Percentiles rank a stretch among this genome's conserved stretches.
Conservation (phyloP, 192 early-diverging fungal genomes). For the Coemansia sp. region DNA sequence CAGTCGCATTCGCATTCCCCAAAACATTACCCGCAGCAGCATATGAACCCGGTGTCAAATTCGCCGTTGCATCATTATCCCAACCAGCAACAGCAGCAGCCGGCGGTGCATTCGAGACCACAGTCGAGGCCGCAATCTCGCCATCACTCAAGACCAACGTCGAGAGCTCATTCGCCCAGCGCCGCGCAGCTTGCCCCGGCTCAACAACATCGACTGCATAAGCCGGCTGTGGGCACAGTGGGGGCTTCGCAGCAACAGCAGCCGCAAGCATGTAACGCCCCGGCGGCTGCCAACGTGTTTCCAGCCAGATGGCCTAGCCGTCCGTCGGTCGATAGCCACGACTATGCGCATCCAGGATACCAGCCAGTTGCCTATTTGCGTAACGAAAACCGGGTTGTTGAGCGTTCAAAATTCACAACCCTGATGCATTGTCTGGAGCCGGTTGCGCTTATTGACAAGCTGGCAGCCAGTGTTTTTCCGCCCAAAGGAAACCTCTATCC, state of each 20-base stretch:
- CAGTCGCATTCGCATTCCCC: slow-evolving; percentile 13
- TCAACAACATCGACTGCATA: slow-evolving; percentile 11
- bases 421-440: slow-evolving; percentile 44
- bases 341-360: background rate
- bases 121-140: slow-evolving; percentile 3
- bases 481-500: slow-evolving; percentile 39
- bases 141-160: background rate
- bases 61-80: background rate
- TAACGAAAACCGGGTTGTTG: slow-evolving; percentile 18
- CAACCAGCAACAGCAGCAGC: background rate
- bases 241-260: slow-evolving; percentile 6
- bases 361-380: slow-evolving; percentile 31
- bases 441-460: slow-evolving; percentile 29
- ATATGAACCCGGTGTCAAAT: slow-evolving; percentile 2
- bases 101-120: background rate
- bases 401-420: slow-evolving; percentile 35
- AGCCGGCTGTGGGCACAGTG: background rate
- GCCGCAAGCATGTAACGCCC: background rate
- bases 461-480: background rate
- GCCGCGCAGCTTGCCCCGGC: background rate
- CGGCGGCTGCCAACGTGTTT: background rate
- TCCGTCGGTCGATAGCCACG: slow-evolving; percentile 11
- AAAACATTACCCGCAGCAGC: background rate
- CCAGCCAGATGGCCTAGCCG: background rate
- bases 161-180: background rate